These are phyloP conservation scores for Kodamaea ohmeri DNA, from an alignment of 1,139 yeast genomes.

Conservation along the genomic window DNA sequence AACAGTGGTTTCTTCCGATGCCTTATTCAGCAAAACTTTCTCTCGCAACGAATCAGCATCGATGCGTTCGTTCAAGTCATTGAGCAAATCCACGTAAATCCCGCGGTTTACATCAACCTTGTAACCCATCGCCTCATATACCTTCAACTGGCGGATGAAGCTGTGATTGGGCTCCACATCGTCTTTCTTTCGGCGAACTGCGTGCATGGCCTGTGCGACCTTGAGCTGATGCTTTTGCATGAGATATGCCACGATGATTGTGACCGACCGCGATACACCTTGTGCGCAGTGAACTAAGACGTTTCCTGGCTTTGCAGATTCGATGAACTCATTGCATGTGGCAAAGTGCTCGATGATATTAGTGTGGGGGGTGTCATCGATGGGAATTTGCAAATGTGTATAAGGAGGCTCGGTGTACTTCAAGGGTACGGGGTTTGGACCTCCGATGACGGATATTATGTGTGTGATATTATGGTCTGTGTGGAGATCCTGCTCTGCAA, in stretches of 20 bases:
- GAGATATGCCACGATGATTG: slow-evolving; percentile 71
- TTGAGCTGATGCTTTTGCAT: slow-evolving; percentile 69
- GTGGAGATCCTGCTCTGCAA: slow-evolving; percentile 40
- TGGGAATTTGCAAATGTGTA: slow-evolving; percentile 58
- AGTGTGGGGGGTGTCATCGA: slow-evolving; percentile 64
- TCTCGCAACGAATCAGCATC: slow-evolving; percentile 24
- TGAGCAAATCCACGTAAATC: slow-evolving; percentile 28
- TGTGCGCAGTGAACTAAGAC: slow-evolving; percentile 77
- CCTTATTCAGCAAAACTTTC: slow-evolving; percentile 17
- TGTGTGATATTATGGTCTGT: slow-evolving; percentile 56
- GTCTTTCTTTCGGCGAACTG: slow-evolving; percentile 60
- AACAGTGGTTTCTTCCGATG: slow-evolving; percentile 4
- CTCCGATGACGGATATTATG: slow-evolving; percentile 66
- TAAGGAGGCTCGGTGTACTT: slow-evolving; percentile 44
- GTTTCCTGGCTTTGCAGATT: slow-evolving; percentile 54
- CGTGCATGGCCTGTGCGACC: slow-evolving; percentile 63
- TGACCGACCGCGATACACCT: slow-evolving; percentile 79
- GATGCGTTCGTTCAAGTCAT: slow-evolving; percentile 23
- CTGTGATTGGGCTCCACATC: slow-evolving; percentile 71
- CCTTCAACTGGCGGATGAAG: slow-evolving; percentile 67
- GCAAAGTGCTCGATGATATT: slow-evolving; percentile 64
- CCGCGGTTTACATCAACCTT: slow-evolving; percentile 24
- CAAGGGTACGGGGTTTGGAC: slow-evolving; percentile 47
- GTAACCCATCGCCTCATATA: slow-evolving; percentile 46
- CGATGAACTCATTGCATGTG: slow-evolving; percentile 64